Conservation (phyloP, 495 filamentous ascomycete genomes). For the Friedmanniomyces simplex region DNA sequence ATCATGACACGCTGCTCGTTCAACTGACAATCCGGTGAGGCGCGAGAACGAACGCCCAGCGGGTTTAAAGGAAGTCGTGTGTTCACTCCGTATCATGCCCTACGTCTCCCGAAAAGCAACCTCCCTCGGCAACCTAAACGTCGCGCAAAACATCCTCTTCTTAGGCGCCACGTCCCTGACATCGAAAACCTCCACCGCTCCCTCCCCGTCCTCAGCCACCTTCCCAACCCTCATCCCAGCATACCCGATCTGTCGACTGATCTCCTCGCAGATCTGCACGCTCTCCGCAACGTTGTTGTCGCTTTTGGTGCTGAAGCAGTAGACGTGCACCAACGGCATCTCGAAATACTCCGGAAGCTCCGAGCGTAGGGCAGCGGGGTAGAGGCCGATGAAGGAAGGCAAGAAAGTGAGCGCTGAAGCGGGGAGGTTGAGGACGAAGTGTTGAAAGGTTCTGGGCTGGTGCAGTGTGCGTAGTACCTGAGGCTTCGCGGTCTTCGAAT, state of each 20-base stretch:
- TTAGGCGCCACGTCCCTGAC: constrained; percentile 87
- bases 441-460: constrained; percentile 48
- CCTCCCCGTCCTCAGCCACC: constrained; percentile 37
- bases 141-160: constrained; percentile 95
- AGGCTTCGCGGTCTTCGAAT: constrained; percentile 12
- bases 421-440: constrained; percentile 97
- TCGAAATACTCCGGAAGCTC: constrained; percentile 42
- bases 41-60: too few species aligned
- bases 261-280: constrained; percentile 56
- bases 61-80: too few species aligned
- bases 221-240: constrained; percentile 47
- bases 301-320: constrained; percentile 75
- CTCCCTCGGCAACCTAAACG: constrained; percentile 68
- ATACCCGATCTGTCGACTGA: constrained; percentile 51
- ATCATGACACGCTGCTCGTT: too few species aligned
- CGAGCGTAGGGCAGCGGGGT: constrained; percentile 58
- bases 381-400: constrained; percentile 72
- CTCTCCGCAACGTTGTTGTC: constrained; percentile 53
- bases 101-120: constrained; percentile 54
- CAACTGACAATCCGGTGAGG: too few species aligned
- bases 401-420: constrained; percentile 80
- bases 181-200: constrained; percentile 57
- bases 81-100: too few species aligned
- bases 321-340: constrained; percentile 79
- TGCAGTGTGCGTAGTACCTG: constrained; percentile 16